Base-by-base conservation (phyloP, 306 rosid species). In the Quercus suber region DNA sequence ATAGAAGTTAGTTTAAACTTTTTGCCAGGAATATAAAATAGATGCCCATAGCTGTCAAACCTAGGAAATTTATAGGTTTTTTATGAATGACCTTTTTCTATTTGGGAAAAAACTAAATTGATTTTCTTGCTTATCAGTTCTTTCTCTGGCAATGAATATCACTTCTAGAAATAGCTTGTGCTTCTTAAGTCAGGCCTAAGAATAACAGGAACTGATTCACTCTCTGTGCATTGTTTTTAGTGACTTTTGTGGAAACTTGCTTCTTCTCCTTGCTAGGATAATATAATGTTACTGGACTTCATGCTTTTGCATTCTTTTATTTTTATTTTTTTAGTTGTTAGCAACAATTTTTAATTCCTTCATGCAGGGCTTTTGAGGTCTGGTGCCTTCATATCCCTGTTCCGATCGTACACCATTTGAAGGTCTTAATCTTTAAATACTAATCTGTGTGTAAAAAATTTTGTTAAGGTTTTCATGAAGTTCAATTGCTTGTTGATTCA, bases 301-400 rank as follows among this genome's bases (percentile, higher is more conserved):
- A 18, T 18, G 19, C 4, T 28, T 67, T 31, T 3, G 27, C 35
- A 3, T 35, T 18, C 45, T 41, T 41, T 21, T 33, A 3, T 4
- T 61, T 67, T 33, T 10, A 17, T 67, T 19, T 56, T 28, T 49
- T 30, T 56, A 55, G 1, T 41, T 60, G 6, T 45, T 75, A 18
- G 71, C 45, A 67, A 19, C 23, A 67, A 31, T 80, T 35, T 52
- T 27, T 30, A 57, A 56, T 76, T 81, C 63, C 58, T 69, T 30
- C 25, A 61, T 80, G 73, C 91, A 95, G 99, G 92, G 91, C 84
- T 76, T 95, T 95, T 20, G 97, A 93, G 87, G 98, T 95, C 82
- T 88, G 89, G 65, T 95, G 99, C 87, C 85, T 95, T 86, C 96
- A 95, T 76, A 87, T 95, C 78, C 99, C 99, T 53, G 89, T 82